Evolutionary conservation across 2,329 filamentous ascomycete species (phyloP).

Genomic region (Sporothrix dimorphospora): DNA sequence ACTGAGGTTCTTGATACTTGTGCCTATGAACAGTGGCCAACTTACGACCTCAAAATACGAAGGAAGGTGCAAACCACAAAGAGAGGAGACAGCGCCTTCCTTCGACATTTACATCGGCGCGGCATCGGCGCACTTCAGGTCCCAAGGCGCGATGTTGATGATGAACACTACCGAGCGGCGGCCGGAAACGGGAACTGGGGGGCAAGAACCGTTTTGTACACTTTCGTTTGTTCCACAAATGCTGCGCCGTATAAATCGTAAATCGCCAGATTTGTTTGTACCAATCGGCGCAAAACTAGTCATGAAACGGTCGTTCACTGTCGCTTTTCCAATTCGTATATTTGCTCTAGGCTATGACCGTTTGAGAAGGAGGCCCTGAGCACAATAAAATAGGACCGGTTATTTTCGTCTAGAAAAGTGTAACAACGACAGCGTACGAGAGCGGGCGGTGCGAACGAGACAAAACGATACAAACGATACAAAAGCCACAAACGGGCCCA

Average conservation of each 20-base stretch:
- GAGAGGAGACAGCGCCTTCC: neutral
- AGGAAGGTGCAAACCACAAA: neutral
- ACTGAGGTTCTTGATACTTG: neutral
- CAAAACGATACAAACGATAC: slow-evolving; percentile 5
- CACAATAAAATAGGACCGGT: neutral
- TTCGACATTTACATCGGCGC: neutral
- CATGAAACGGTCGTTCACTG: neutral
- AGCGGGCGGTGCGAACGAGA: neutral
- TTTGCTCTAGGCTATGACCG: neutral
- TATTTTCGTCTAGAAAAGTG: neutral
- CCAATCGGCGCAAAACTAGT: neutral
- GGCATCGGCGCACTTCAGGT: too few relatives aligned
- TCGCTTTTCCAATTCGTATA: neutral
- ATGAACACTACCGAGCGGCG: neutral
- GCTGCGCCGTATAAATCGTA: neutral
- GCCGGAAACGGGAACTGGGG: neutral
- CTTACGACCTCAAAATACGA: too few relatives aligned
- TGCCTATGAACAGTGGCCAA: too few relatives aligned
- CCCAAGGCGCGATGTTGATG: neutral
- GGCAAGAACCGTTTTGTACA: neutral
- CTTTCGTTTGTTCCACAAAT: neutral
- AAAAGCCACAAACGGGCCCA: slow-evolving; percentile 21
- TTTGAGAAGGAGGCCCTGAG: slow-evolving; percentile 4
- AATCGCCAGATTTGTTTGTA: too few relatives aligned
- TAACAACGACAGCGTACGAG: neutral